phyloP scores from a whole-genome alignment of 2,329 filamentous ascomycete species.

The Colletotrichum sp. region DNA sequence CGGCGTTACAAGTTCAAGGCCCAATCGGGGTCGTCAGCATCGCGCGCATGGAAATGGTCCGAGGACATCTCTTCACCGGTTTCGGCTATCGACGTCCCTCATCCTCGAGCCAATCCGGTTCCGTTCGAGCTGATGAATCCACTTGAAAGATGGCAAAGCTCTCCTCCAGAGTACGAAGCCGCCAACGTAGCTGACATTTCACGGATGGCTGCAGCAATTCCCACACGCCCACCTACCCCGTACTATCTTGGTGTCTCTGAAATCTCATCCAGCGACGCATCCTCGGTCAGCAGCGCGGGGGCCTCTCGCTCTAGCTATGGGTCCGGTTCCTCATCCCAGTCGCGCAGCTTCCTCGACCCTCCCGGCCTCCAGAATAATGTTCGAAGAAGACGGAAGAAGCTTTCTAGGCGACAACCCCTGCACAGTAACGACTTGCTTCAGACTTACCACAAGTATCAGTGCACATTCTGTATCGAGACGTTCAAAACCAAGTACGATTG shows the following conservation, averaged over 20 bases:
- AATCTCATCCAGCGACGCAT: not conserved
- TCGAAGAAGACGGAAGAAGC: not conserved
- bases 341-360: not conserved
- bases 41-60: not conserved
- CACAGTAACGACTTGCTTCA: not conserved
- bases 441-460: conserved; percentile 32
- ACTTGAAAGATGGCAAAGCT: not conserved
- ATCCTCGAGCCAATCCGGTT: not conserved
- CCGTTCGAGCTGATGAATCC: not conserved
- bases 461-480: conserved; percentile 50
- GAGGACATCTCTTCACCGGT: not conserved
- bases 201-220: not conserved
- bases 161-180: not conserved
- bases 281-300: not conserved
- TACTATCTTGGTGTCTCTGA: not conserved
- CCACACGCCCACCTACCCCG: not conserved
- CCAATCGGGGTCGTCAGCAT: not conserved
- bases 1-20: not conserved
- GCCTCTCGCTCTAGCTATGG: not conserved
- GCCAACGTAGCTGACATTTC: not conserved
- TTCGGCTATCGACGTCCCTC: not conserved
- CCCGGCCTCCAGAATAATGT: not conserved
- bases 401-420: not conserved
- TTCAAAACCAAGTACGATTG: conserved; percentile 49
- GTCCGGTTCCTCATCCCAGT: not conserved